Percentiles rank a stretch among this genome's conserved stretches.
Conservation (phyloP, 2,329 filamentous ascomycete genomes). For the Purpureocillium lavendulum region DNA sequence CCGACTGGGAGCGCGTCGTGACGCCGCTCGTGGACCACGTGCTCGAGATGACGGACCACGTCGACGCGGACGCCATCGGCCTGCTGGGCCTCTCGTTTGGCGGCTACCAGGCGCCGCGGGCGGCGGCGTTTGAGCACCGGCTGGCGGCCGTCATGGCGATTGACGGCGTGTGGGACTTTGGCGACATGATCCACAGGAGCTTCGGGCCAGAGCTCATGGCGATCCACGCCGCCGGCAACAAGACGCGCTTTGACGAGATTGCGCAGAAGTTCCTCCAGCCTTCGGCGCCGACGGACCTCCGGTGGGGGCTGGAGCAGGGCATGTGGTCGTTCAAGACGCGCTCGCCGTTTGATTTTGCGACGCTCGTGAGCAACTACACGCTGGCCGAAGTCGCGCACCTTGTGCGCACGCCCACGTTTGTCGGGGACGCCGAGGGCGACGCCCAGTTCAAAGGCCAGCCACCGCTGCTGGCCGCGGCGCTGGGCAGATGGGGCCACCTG, state of each 20-base stretch:
- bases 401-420: conserved; percentile 13
- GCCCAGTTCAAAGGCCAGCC: conserved; percentile 10
- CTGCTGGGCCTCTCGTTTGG: conserved; percentile 32
- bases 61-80: conserved; percentile 22
- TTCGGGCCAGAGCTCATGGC: conserved; percentile 4
- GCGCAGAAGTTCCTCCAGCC: conserved; percentile 2
- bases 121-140: conserved; percentile 29
- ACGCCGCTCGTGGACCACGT: conserved; percentile 31
- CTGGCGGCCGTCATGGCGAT: conserved; percentile 29
- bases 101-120: conserved; percentile 28
- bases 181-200: conserved; percentile 2
- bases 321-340: conserved; percentile 16
- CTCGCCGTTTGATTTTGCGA: conserved; percentile 14
- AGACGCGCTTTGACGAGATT: conserved; percentile 12
- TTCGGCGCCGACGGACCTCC: conserved; percentile 7
- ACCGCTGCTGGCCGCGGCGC: conserved; percentile 4
- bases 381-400: conserved; percentile 10
- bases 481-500: conserved; percentile 7
- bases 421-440: conserved; percentile 14
- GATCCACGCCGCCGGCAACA: conserved; percentile 6
- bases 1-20: conserved; percentile 32
- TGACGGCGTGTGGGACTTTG: conserved; percentile 28
- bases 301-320: conserved; percentile 15
- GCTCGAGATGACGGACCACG: conserved; percentile 10
- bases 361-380: conserved; percentile 8